phyloP scores from a whole-genome alignment of 805 yeast species.

The Zygosaccharomyces rouxii region DNA sequence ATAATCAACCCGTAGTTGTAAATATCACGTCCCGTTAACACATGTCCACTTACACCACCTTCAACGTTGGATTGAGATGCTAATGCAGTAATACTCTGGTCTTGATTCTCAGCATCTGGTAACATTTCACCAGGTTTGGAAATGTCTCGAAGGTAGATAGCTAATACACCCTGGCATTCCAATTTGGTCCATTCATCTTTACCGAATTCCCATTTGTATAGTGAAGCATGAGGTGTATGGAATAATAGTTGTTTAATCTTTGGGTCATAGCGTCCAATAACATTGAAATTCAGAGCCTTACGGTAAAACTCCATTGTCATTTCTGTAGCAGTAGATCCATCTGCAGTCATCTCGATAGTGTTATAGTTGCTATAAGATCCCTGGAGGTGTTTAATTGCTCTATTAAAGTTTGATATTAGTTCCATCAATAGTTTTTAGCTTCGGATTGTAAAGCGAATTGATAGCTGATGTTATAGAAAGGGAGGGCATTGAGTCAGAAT shows the following conservation, averaged over 20 bases:
- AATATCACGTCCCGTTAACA: slow-evolving; percentile 33
- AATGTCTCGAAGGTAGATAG: slow-evolving; percentile 55
- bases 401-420: not conserved
- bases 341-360: slow-evolving; percentile 9
- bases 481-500: not conserved
- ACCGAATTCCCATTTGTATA: slow-evolving; percentile 56
- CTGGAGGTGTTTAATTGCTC: not conserved
- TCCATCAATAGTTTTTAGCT: not conserved
- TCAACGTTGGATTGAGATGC: slow-evolving; percentile 12
- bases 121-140: slow-evolving; percentile 23
- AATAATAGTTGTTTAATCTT: slow-evolving; percentile 61
- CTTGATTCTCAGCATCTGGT: slow-evolving; percentile 15
- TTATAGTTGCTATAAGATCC: not conserved
- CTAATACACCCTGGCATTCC: slow-evolving; percentile 66
- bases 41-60: slow-evolving; percentile 13
- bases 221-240: slow-evolving; percentile 66
- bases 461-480: not conserved
- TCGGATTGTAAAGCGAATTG: not conserved
- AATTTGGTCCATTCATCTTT: slow-evolving; percentile 65
- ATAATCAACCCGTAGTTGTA: slow-evolving; percentile 67
- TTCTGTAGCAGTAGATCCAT: slow-evolving; percentile 11
- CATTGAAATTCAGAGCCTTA: slow-evolving; percentile 68
- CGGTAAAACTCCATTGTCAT: slow-evolving; percentile 56
- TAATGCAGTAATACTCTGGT: slow-evolving; percentile 10
- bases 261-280: slow-evolving; percentile 73